Conservation (phyloP, 805 yeast genomes). For the Isabelozyma heimii region DNA sequence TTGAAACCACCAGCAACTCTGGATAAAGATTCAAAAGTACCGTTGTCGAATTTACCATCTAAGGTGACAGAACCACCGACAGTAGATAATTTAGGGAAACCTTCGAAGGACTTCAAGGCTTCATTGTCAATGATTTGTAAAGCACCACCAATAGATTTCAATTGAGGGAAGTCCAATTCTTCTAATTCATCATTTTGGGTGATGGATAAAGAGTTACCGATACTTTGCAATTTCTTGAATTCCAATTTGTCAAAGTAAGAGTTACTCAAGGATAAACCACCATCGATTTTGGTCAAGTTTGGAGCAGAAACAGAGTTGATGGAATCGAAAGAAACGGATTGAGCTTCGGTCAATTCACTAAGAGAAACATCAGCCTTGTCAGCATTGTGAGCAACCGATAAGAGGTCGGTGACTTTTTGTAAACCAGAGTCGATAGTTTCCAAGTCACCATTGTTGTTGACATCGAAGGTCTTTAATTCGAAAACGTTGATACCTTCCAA, state of each 20-base stretch:
- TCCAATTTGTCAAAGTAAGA: slow-evolving; percentile 60
- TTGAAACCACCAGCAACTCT: slow-evolving; percentile 91
- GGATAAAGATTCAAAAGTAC: slow-evolving; percentile 68
- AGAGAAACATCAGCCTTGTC: slow-evolving; percentile 67
- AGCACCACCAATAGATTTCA: slow-evolving; percentile 87
- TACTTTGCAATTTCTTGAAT: slow-evolving; percentile 50
- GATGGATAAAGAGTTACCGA: slow-evolving; percentile 83
- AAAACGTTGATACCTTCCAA: slow-evolving; percentile 62
- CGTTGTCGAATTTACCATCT: slow-evolving; percentile 76
- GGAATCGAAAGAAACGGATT: slow-evolving; percentile 82
- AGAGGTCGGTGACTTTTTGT: slow-evolving; percentile 66
- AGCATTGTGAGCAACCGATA: slow-evolving; percentile 85
- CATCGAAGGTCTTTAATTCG: slow-evolving; percentile 54
- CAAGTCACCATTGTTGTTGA: slow-evolving; percentile 88
- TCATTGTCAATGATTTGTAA: slow-evolving; percentile 86
- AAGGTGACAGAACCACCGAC: slow-evolving; percentile 88
- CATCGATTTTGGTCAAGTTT: slow-evolving; percentile 68
- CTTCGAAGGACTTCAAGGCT: slow-evolving; percentile 58
- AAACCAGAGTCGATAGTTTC: slow-evolving; percentile 69
- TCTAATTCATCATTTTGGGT: slow-evolving; percentile 71
- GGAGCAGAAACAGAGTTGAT: slow-evolving; percentile 71
- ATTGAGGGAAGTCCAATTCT: slow-evolving; percentile 62
- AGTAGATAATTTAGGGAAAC: slow-evolving; percentile 69
- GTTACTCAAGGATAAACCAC: slow-evolving; percentile 77
- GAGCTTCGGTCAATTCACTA: slow-evolving; percentile 76